Conservation (phyloP, 2,329 filamentous ascomycete species). For the Metarhizium brunneum region DNA sequence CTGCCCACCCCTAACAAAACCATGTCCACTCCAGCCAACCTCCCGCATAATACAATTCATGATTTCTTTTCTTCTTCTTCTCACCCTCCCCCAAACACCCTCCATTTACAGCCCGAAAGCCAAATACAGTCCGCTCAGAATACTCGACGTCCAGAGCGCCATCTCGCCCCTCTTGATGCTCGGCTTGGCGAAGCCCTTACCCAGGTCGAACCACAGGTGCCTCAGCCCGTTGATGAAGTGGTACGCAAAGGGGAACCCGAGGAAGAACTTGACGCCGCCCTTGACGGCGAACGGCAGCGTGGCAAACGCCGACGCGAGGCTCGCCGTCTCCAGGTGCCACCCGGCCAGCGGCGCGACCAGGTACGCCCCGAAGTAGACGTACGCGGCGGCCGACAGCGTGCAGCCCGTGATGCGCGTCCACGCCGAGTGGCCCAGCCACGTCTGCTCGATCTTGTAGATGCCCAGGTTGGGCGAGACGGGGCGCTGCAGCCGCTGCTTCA, state of each 20-base stretch:
- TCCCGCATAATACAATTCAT: neutral
- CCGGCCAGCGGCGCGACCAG: constrained; percentile 68
- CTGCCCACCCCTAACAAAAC: neutral
- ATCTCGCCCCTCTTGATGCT: constrained; percentile 37
- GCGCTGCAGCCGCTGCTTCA: constrained; percentile 68
- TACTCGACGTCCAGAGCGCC: constrained; percentile 38
- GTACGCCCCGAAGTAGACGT: constrained; percentile 74
- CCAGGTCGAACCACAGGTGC: constrained; percentile 44
- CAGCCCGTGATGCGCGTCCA: constrained; percentile 80
- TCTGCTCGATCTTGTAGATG: constrained; percentile 83
- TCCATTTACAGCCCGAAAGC: constrained; percentile 36
- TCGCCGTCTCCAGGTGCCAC: constrained; percentile 49
- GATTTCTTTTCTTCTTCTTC: neutral
- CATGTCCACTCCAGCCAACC: neutral
- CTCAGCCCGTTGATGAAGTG: constrained; percentile 47
- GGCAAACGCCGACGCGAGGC: constrained; percentile 52
- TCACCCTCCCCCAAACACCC: neutral
- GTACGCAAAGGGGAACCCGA: constrained; percentile 51
- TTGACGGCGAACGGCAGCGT: constrained; percentile 50
- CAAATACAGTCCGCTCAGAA: constrained; percentile 33
- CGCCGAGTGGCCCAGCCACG: constrained; percentile 64
- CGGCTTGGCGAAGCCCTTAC: constrained; percentile 39
- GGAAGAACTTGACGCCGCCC: constrained; percentile 43
- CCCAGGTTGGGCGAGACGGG: constrained; percentile 76
- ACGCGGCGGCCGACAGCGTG: constrained; percentile 62